Percentiles rank a stretch among this genome's conserved stretches.
Conservation (phyloP, 2,329 filamentous ascomycete species). For the Aspergillus pseudoviridinutans region DNA sequence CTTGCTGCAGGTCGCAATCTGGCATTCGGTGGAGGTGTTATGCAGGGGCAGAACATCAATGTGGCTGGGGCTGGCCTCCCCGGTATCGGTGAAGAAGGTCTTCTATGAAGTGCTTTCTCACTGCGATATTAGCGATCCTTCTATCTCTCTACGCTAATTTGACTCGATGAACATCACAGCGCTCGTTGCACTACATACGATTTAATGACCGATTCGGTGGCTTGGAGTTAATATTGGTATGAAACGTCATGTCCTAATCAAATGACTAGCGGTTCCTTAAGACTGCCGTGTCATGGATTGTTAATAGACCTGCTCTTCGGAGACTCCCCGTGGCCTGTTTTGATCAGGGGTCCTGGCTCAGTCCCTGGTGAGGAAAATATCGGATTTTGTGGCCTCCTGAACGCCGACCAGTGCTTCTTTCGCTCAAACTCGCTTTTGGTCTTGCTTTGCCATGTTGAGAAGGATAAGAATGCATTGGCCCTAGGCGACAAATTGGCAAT, state of each 20-base stretch:
- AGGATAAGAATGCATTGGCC: not conserved
- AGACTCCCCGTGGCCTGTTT: constrained; percentile 17
- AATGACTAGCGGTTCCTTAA: constrained; percentile 6
- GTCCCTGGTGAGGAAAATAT: not conserved
- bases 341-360: constrained; percentile 13
- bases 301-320: constrained; percentile 10
- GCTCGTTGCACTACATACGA: constrained; percentile 22
- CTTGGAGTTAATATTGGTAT: constrained; percentile 27
- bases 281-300: constrained; percentile 11
- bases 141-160: constrained; percentile 24
- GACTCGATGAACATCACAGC: constrained; percentile 27
- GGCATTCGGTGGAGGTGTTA: constrained; percentile 39
- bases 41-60: constrained; percentile 46
- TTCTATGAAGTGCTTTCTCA: constrained; percentile 25
- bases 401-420: not conserved
- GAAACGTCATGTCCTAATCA: constrained; percentile 11
- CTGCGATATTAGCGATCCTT: constrained; percentile 13
- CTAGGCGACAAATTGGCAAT: not conserved
- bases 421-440: not conserved
- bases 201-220: constrained; percentile 28
- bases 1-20: constrained; percentile 44
- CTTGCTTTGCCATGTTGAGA: not conserved
- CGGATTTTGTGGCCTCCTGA: not conserved
- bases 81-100: constrained; percentile 43
- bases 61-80: constrained; percentile 47